Percentiles rank a stretch among this genome's conserved stretches.
Conservation (phyloP, 2,329 filamentous ascomycete species). For the Fusarium sp. region DNA sequence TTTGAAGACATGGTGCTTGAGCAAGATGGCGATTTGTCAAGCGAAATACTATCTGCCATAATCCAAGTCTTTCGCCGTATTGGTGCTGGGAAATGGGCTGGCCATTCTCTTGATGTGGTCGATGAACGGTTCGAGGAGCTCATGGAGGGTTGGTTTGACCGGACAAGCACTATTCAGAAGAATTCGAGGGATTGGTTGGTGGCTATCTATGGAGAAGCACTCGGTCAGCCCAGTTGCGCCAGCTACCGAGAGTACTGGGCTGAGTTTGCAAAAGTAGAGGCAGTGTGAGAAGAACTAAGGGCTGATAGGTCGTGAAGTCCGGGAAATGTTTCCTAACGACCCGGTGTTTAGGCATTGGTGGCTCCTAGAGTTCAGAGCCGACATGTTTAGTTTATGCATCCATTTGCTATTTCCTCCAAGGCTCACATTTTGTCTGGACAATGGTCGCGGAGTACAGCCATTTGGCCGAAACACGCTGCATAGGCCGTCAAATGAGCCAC, state of each 20-base stretch:
- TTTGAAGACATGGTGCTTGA: neutral
- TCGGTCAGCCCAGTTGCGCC: too few relatives aligned
- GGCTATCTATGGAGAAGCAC: neutral
- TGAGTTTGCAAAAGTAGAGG: neutral
- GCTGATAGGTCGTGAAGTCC: too few relatives aligned
- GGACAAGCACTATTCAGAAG: neutral
- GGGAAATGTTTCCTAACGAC: too few relatives aligned
- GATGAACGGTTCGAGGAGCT: neutral
- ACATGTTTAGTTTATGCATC: too few relatives aligned
- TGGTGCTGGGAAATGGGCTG: neutral
- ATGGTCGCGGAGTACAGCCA: too few relatives aligned
- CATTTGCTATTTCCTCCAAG: too few relatives aligned
- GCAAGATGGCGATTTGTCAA: neutral
- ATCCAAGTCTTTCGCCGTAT: neutral
- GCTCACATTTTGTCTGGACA: too few relatives aligned
- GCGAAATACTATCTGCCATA: neutral
- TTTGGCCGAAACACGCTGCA: too few relatives aligned
- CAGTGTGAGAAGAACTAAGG: neutral
- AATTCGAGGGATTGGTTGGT: neutral
- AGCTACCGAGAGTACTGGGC: neutral
- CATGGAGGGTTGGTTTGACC: neutral
- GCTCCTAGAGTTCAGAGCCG: too few relatives aligned
- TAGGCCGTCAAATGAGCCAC: too few relatives aligned
- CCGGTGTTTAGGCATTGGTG: too few relatives aligned
- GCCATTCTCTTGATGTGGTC: conserved; percentile 4